A percentile compares a stretch with the other conserved stretches of the same genome.
phyloP scores from a whole-genome alignment of 495 filamentous ascomycete genomes.

The Venustampulla echinocandica region DNA sequence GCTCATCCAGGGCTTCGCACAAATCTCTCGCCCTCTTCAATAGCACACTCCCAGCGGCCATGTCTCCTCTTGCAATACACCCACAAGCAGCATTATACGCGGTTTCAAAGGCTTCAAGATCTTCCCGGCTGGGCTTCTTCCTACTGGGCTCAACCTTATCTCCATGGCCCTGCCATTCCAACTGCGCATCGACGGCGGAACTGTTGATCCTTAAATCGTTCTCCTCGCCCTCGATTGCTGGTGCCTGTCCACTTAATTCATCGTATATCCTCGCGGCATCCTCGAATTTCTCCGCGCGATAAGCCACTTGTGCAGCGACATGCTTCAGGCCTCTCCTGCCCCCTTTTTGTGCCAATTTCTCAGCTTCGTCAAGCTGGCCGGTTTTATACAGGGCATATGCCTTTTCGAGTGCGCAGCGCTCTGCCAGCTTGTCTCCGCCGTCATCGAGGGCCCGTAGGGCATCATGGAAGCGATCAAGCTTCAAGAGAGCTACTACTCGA shows the following conservation, averaged over 20 bases:
- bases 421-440: conserved; percentile 57
- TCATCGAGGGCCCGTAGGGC: conserved; percentile 68
- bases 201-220: conserved; percentile 83
- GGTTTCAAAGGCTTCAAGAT: conserved; percentile 86
- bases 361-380: conserved; percentile 66
- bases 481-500: conserved; percentile 77
- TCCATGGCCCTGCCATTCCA: conserved; percentile 67
- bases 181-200: conserved; percentile 70
- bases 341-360: conserved; percentile 31
- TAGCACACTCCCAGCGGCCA: conserved; percentile 64
- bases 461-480: conserved; percentile 90
- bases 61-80: conserved; percentile 71
- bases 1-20: conserved; percentile 74
- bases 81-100: conserved; percentile 88
- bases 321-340: conserved; percentile 57
- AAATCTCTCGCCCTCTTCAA: conserved; percentile 81
- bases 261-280: conserved; percentile 62
- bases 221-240: conserved; percentile 54
- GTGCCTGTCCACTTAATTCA: conserved; percentile 41
- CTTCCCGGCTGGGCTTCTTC: conserved; percentile 55
- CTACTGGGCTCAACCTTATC: conserved; percentile 30
- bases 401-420: conserved; percentile 63
- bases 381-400: conserved; percentile 90
- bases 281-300: conserved; percentile 75
- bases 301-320: conserved; percentile 81